Base-by-base conservation (phyloP, 2,329 filamentous ascomycete genomes). In the Fusarium albosuccineum region DNA sequence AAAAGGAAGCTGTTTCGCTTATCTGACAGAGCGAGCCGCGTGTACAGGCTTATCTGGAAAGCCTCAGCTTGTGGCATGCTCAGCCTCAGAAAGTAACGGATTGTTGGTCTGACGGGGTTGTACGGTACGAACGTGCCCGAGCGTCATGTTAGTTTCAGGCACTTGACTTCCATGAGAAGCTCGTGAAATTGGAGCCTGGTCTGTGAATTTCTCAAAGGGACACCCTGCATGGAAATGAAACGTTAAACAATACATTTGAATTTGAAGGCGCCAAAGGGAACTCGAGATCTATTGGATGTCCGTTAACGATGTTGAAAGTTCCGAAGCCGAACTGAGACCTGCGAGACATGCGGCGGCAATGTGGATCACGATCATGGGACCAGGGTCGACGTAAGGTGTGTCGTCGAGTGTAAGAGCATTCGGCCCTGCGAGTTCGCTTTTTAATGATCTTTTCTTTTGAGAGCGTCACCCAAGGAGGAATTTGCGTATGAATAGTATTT, bases 331-430 rank as follows among this genome's bases (percentile, higher is more conserved):
- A 42, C 50, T 42, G 50, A 36, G n/a, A 27, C 45, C 36, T 42
- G 51, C 42, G 37, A 39, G 29, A 57, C 41, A 54, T 62, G 58
- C 58, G 48, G 34, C 30, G 17, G 22, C 53, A 50, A 54, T 42
- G 60, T 53, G 49, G 49, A 57, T 64, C 60, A 62, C 56, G 51
- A 60, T 54, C 56, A 57, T 52, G 36, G 56, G 60, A 37, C 55
- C 30, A 53, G 60, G 55, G 60, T 50, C 16, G 27, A 34, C 33
- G 33, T 53, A 54, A 33, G 26, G 49, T 52, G 48, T 16, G 34
- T 27, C 37, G 27, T 22, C 26, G 52, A 22, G 22, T 41, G 33
- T 11, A 33, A 39, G 34, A 29, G 41, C 34, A 42, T 53, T 37
- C 37, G 30, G 29, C 10, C 9, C 40, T 53, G 37, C 40, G 37